These are phyloP conservation scores for Backusella tuberculispora DNA, from an alignment of 192 early-diverging fungal genomes.

Conservation along the genomic window DNA sequence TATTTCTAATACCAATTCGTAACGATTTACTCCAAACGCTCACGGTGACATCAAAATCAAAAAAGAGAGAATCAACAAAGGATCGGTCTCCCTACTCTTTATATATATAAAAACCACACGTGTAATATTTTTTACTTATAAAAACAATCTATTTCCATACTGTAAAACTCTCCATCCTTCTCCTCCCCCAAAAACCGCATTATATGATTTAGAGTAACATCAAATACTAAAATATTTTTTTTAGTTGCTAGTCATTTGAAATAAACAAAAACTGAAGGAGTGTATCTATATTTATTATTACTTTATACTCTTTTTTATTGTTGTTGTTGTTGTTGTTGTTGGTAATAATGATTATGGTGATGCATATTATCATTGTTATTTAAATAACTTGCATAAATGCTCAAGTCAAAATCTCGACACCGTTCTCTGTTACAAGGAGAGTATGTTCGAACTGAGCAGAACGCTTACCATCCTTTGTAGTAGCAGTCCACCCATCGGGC, in stretches of 20 bases:
- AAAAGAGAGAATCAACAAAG: neutral
- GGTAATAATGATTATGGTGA: neutral
- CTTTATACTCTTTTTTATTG: neutral
- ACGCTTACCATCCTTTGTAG: conserved; percentile 91
- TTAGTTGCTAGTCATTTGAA: conserved; percentile 1
- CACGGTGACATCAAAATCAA: neutral
- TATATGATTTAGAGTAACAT: neutral
- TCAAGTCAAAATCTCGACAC: conserved; percentile 81
- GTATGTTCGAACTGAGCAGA: conserved; percentile 98
- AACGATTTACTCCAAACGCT: neutral
- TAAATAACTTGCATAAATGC: neutral
- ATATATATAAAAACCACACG: neutral
- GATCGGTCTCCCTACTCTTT: neutral
- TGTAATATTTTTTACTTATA: neutral
- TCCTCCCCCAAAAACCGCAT: neutral
- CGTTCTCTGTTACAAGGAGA: conserved; percentile 89
- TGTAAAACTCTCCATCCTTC: too few species aligned
- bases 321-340: neutral
- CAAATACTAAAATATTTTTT: conserved; percentile 1
- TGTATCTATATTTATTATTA: neutral
- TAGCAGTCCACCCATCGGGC: conserved; percentile 87
- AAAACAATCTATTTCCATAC: neutral
- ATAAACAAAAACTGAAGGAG: neutral
- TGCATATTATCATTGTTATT: neutral
- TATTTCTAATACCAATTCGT: neutral